Evolutionary conservation across 805 yeast species (phyloP).

Genomic region (Yamadazyma philogaea): DNA sequence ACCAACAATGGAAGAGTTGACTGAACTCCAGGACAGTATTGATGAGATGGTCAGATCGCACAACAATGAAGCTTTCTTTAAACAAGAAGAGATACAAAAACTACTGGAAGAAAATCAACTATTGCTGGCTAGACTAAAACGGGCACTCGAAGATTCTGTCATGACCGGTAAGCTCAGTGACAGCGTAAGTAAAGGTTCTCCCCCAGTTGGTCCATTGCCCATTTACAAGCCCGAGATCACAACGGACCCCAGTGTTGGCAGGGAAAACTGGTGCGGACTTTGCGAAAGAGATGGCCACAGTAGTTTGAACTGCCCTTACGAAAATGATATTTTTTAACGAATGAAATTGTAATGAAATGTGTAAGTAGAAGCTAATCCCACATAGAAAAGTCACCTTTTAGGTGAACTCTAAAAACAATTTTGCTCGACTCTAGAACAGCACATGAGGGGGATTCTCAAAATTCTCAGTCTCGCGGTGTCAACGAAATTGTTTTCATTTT

Average conservation of each 20-base stretch:
- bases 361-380: neutral
- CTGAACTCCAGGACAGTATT: conserved; percentile 41
- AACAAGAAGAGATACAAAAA: conserved; percentile 24
- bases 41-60: conserved; percentile 43
- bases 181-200: conserved; percentile 10
- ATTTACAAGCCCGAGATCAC: conserved; percentile 48
- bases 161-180: conserved; percentile 9
- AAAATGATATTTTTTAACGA: conserved; percentile 50
- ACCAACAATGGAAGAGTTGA: conserved; percentile 41
- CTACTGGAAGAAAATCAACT: conserved; percentile 20
- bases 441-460: neutral
- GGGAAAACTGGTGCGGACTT: conserved; percentile 83
- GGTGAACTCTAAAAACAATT: too few relatives aligned
- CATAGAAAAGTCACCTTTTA: too few relatives aligned
- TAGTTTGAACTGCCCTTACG: conserved; percentile 85
- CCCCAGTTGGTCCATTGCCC: conserved; percentile 27
- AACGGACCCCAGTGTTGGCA: conserved; percentile 70
- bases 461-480: neutral
- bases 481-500: neutral
- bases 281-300: conserved; percentile 91
- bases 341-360: neutral
- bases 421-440: too few relatives aligned
- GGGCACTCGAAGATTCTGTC: conserved; percentile 13
- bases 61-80: conserved; percentile 27
- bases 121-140: conserved; percentile 23